Evolutionary conservation across 2,329 filamentous ascomycete genomes (phyloP).

Genomic region (Exserohilum rostratum): DNA sequence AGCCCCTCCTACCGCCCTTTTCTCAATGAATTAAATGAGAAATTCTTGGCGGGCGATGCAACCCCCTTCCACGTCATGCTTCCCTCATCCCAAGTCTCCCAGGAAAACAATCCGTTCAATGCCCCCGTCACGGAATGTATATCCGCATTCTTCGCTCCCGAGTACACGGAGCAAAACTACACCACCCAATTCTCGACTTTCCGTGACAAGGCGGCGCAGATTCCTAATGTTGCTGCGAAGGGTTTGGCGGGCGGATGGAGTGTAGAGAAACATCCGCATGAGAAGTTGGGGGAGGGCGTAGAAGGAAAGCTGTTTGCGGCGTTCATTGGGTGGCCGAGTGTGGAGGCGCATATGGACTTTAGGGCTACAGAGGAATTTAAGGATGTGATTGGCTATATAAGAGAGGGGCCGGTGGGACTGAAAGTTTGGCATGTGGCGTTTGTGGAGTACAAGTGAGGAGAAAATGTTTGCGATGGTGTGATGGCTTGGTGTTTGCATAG

Average conservation of each 20-base stretch:
- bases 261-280: conserved; percentile 34
- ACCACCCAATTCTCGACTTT: conserved; percentile 49
- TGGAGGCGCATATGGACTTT: conserved; percentile 57
- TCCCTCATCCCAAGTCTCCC: conserved; percentile 12
- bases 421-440: conserved; percentile 50
- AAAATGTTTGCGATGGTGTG: background rate
- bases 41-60: conserved; percentile 35
- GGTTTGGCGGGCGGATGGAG: conserved; percentile 46
- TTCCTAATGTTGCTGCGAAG: conserved; percentile 31
- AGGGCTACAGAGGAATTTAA: conserved; percentile 55
- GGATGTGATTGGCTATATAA: conserved; percentile 50
- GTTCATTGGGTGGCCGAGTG: conserved; percentile 60
- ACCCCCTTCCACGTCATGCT: conserved; percentile 47
- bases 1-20: conserved; percentile 49
- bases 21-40: conserved; percentile 31
- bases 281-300: conserved; percentile 25
- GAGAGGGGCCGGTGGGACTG: conserved; percentile 50
- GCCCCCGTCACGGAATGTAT: conserved; percentile 59
- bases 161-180: conserved; percentile 30
- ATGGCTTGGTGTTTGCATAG: too few relatives aligned
- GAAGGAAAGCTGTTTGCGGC: conserved; percentile 50
- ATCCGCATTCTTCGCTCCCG: conserved; percentile 51
- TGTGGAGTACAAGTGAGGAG: conserved; percentile 7
- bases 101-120: conserved; percentile 36
- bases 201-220: conserved; percentile 39